Base-by-base conservation (phyloP, 1,284 basidiomycete species). In the Pholiota adiposa region DNA sequence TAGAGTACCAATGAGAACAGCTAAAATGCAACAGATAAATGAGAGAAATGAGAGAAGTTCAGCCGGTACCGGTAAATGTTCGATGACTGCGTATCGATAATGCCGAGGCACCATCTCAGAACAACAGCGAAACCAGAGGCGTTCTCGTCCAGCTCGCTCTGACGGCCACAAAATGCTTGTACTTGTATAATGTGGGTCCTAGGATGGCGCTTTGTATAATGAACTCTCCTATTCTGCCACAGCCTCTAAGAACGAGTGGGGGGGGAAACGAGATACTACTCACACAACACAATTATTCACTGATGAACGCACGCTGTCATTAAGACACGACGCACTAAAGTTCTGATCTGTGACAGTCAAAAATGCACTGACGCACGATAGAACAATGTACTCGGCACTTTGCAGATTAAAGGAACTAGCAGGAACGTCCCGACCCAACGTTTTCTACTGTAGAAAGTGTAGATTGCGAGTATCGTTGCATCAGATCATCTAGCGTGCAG, bases 221-320 rank as follows among this genome's bases (percentile, higher is more conserved):
- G 33, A 67, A 51, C 43, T 67, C 63, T 5, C 60, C 63, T 27
- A 63, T 52, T 29, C 65, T 65, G 40, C n/a, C n/a, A n/a, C n/a
- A n/a, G n/a, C n/a, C n/a, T n/a, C n/a, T n/a, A n/a, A n/a, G n/a
- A n/a, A n/a, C n/a, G n/a, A n/a, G n/a, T n/a, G n/a, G n/a, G n/a
- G n/a, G n/a, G n/a, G n/a, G n/a, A n/a, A n/a, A n/a, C n/a, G n/a
- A n/a, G n/a, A 27, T 41, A 44, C 8, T 18, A 52, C 55, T 36
- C 41, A 60, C 61, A 61, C 56, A 38, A 64, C 54, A 25, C 51
- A 63, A 44, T 65, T 63, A 49, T 63, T 53, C 8, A 59, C 58
- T 14, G 55, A 25, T 33, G 60, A 53, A 6, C 59, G 63, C 2
- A 59, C 46, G 14, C 58, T 38, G 18, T 60, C 52, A 27, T 57